Percentiles rank a stretch among this genome's conserved stretches.
phyloP scores from a whole-genome alignment of 2,329 filamentous ascomycete genomes.

The Endoconidiophora polonica region DNA sequence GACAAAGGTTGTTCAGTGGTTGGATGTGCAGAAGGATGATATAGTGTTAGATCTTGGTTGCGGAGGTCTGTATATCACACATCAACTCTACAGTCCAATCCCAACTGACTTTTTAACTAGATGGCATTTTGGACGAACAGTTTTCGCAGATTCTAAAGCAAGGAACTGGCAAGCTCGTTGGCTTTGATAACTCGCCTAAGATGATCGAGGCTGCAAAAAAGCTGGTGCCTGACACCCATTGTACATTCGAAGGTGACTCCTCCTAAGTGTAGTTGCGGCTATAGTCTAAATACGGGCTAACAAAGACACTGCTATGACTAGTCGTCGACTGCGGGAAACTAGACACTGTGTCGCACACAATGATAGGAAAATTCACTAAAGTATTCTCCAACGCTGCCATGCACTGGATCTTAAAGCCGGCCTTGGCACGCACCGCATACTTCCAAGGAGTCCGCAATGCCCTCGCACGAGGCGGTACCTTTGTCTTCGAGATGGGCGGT shows the following conservation, averaged over 20 bases:
- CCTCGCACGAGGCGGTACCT: slow-evolving; percentile 37
- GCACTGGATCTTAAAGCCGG: slow-evolving; percentile 37
- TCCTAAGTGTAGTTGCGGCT: not conserved
- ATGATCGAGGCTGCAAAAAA: slow-evolving; percentile 40
- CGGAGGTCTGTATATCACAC: slow-evolving; percentile 29
- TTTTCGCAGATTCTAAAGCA: slow-evolving; percentile 30
- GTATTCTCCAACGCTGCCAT: slow-evolving; percentile 51
- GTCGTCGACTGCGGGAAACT: slow-evolving; percentile 7
- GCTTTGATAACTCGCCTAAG: slow-evolving; percentile 38
- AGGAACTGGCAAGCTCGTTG: slow-evolving; percentile 34
- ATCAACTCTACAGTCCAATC: not conserved
- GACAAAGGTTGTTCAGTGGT: slow-evolving; percentile 38
- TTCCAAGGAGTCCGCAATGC: slow-evolving; percentile 35
- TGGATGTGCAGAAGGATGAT: slow-evolving; percentile 41
- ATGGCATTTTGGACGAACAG: slow-evolving; percentile 41
- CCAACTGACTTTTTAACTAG: slow-evolving; percentile 19
- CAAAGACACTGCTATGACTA: not conserved
- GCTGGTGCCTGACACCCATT: slow-evolving; percentile 23
- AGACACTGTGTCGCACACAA: not conserved
- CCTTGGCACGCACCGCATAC: slow-evolving; percentile 28
- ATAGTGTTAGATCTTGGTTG: slow-evolving; percentile 46
- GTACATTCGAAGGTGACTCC: slow-evolving; percentile 28
- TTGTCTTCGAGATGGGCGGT: slow-evolving; percentile 57
- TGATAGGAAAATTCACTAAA: slow-evolving; percentile 28
- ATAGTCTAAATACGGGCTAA: too few species aligned